Percentiles rank a stretch among this genome's conserved stretches.
Evolutionary conservation across 441 rosid genomes (phyloP).

Genomic region (Syzygium malaccense): DNA sequence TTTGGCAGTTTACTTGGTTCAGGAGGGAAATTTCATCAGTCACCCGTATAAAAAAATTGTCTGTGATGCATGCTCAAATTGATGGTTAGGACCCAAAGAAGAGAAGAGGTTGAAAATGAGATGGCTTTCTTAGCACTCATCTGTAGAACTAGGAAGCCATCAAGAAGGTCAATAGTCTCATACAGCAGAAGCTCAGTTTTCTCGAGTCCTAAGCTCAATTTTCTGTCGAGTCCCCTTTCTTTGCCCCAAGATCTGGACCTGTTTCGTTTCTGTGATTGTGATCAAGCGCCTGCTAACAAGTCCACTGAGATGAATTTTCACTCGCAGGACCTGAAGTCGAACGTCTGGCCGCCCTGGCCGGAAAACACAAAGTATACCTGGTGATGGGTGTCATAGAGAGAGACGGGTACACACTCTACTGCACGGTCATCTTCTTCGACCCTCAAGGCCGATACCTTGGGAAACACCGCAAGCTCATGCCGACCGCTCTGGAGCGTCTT

Average conservation of each 20-base stretch:
- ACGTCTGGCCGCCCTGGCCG: slow-evolving; percentile 77
- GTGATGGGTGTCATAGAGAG: slow-evolving; percentile 91
- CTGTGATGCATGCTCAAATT: neutral
- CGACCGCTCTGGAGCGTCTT: slow-evolving; percentile 77
- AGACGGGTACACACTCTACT: slow-evolving; percentile 68
- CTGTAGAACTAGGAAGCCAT: neutral
- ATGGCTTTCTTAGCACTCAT: neutral
- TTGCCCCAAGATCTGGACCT: neutral
- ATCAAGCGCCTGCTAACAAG: neutral
- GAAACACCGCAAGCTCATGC: slow-evolving; percentile 91
- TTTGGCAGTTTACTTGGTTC: neutral
- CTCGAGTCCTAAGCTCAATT: too few relatives aligned
- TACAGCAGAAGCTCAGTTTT: neutral
- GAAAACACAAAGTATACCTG: slow-evolving; percentile 64
- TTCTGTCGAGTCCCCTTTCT: neutral
- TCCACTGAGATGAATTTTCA: neutral
- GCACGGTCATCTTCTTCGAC: slow-evolving; percentile 74
- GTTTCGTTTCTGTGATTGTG: neutral
- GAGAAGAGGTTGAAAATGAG: neutral
- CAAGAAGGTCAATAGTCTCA: neutral
- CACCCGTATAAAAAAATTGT: neutral
- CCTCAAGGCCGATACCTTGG: slow-evolving; percentile 74
- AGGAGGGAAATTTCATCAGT: neutral
- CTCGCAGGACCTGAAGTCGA: slow-evolving; percentile 76
- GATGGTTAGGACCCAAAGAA: neutral